Evolutionary conservation across 768 basidiomycete genomes (phyloP).

Genomic region (Termitomyces sp.): DNA sequence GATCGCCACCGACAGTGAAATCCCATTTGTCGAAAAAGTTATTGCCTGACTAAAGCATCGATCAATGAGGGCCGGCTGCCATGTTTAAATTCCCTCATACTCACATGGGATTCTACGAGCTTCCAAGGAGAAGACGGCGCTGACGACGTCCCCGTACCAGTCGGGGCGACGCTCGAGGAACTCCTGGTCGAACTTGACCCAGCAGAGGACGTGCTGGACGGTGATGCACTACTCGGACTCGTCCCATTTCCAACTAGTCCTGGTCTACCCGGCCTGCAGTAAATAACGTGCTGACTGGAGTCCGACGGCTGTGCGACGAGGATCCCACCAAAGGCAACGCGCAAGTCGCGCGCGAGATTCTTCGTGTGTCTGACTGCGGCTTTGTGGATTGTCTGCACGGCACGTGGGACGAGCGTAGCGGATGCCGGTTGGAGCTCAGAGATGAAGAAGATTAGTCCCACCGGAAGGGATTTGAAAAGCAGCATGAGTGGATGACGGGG

Average conservation of each 20-base stretch:
- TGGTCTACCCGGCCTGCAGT: conserved; percentile 39
- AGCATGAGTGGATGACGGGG: conserved; percentile 10
- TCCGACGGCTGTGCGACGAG: conserved; percentile 35
- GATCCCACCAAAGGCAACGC: conserved; percentile 56
- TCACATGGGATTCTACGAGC: conserved; percentile 54
- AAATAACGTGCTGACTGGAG: conserved; percentile 29
- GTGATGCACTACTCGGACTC: conserved; percentile 1
- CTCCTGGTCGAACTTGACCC: conserved; percentile 15
- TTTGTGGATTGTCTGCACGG: conserved; percentile 46
- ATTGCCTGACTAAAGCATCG: conserved; percentile 45
- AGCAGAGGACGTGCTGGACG: not conserved
- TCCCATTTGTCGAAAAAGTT: conserved; percentile 82
- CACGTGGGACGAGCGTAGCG: conserved; percentile 36
- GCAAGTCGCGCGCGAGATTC: conserved; percentile 64
- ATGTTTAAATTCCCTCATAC: conserved; percentile 17
- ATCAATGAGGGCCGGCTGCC: conserved; percentile 7
- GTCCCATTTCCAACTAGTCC: conserved; percentile 15
- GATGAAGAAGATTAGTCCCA: conserved; percentile 34
- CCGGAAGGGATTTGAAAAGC: conserved; percentile 27
- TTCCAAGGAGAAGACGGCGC: conserved; percentile 52
- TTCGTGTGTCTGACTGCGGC: conserved; percentile 57
- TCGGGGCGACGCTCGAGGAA: conserved; percentile 16
- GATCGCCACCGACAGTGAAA: conserved; percentile 68
- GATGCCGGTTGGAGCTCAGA: conserved; percentile 22
- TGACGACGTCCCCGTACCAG: conserved; percentile 14